A percentile compares a stretch with the other conserved stretches of the same genome.
phyloP scores from a whole-genome alignment of 805 yeast genomes.

The Candida pseudofarinosa region DNA sequence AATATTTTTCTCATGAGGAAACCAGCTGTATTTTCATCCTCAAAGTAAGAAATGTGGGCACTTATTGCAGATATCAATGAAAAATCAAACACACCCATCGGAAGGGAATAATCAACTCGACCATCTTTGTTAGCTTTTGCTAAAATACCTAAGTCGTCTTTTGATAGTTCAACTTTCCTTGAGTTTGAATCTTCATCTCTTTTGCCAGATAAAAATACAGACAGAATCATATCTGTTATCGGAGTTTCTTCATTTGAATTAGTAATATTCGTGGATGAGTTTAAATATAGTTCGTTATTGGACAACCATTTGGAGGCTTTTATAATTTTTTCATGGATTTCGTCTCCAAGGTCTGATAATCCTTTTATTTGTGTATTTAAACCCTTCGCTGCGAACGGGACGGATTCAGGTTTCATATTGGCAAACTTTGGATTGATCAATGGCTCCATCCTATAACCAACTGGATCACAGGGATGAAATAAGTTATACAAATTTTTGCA shows the following conservation, averaged over 20 bases:
- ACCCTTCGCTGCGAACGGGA: conserved; percentile 53
- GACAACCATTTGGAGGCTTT: conserved; percentile 38
- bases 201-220: conserved; percentile 18
- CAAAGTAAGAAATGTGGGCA: conserved; percentile 87
- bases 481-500: conserved; percentile 72
- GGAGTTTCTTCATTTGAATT: conserved; percentile 30
- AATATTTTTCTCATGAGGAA: conserved; percentile 64
- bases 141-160: conserved; percentile 31
- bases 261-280: background rate
- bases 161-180: conserved; percentile 23
- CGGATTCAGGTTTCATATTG: conserved; percentile 47
- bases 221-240: conserved; percentile 35
- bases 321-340: conserved; percentile 27
- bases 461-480: conserved; percentile 89
- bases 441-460: conserved; percentile 88
- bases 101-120: conserved; percentile 75
- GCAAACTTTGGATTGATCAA: conserved; percentile 52
- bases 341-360: conserved; percentile 37
- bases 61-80: conserved; percentile 77
- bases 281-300: background rate
- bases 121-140: conserved; percentile 62
- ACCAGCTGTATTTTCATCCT: conserved; percentile 78
- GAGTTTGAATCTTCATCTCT: conserved; percentile 14
- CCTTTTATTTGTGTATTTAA: conserved; percentile 49
- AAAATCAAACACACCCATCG: conserved; percentile 74